These are phyloP conservation scores for Carex cristatella DNA, from an alignment of 176 grass and related monocot species.

Conservation along the genomic window DNA sequence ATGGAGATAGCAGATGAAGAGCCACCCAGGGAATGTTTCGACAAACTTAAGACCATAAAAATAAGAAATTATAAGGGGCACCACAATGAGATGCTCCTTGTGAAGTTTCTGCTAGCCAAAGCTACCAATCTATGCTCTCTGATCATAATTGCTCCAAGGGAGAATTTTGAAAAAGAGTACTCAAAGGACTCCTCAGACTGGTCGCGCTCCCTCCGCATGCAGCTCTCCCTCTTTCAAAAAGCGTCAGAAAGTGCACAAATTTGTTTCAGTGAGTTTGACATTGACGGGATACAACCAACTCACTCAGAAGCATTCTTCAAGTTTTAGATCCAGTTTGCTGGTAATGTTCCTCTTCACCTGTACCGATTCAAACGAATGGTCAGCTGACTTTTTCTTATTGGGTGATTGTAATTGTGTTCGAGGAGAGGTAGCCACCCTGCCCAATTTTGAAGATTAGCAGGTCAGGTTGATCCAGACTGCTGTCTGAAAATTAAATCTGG, in stretches of 20 bases:
- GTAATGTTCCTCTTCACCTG: background rate
- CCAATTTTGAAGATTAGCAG: background rate
- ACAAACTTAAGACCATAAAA: constrained; percentile 65
- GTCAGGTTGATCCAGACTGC: background rate
- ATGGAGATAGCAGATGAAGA: constrained; percentile 56
- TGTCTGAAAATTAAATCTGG: background rate
- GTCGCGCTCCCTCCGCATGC: constrained; percentile 28
- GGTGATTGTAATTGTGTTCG: background rate
- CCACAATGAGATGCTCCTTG: constrained; percentile 58
- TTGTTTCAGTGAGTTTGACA: constrained; percentile 44
- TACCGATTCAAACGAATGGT: background rate
- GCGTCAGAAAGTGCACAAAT: constrained; percentile 50
- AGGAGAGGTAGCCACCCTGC: background rate
- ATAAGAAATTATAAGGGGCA: constrained; percentile 81
- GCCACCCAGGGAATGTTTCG: constrained; percentile 55
- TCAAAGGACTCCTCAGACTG: constrained; percentile 32
- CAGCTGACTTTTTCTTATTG: background rate
- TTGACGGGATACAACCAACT: constrained; percentile 38
- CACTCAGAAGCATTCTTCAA: constrained; percentile 75
- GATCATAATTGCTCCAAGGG: constrained; percentile 44
- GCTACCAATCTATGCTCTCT: constrained; percentile 44
- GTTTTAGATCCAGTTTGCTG: constrained; percentile 38
- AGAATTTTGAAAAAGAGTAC: constrained; percentile 40
- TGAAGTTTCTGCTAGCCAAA: constrained; percentile 64
- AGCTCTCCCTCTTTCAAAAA: constrained; percentile 39